Percentiles rank a stretch among this genome's conserved stretches.
phyloP scores from a whole-genome alignment of 106 monocot species.

The Dendrobium officinale region DNA sequence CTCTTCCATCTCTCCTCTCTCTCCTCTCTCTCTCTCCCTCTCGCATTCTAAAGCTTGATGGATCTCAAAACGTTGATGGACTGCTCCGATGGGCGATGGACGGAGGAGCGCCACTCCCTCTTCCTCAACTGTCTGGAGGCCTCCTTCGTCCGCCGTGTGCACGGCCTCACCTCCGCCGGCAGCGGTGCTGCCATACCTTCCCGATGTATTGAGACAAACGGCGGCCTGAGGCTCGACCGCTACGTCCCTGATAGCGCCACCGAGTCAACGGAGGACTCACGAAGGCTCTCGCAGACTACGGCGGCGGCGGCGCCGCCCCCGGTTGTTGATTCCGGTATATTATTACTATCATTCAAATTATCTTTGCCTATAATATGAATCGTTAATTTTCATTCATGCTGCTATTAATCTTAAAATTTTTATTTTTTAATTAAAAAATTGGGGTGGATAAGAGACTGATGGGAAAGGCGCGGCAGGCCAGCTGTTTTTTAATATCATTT shows the following conservation, averaged over 20 bases:
- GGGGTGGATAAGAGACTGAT: no score
- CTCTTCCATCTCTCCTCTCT: neutral
- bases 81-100: constrained; percentile 12
- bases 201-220: neutral
- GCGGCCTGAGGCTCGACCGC: neutral
- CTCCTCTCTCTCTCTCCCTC: neutral
- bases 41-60: neutral
- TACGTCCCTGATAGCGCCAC: constrained; percentile 16
- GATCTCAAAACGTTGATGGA: constrained; percentile 12
- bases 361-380: no score
- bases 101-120: constrained; percentile 20
- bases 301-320: no score
- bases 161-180: neutral
- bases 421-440: no score
- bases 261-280: constrained; percentile 11
- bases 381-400: no score
- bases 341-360: no score
- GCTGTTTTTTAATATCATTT: no score
- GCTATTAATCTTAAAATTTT: no score
- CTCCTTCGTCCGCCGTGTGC: constrained; percentile 15
- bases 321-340: no score
- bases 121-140: constrained; percentile 21
- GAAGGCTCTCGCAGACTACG: neutral
- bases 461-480: no score
- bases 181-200: neutral